Conservation (phyloP, 495 filamentous ascomycete species). For the Neurospora sp. region DNA sequence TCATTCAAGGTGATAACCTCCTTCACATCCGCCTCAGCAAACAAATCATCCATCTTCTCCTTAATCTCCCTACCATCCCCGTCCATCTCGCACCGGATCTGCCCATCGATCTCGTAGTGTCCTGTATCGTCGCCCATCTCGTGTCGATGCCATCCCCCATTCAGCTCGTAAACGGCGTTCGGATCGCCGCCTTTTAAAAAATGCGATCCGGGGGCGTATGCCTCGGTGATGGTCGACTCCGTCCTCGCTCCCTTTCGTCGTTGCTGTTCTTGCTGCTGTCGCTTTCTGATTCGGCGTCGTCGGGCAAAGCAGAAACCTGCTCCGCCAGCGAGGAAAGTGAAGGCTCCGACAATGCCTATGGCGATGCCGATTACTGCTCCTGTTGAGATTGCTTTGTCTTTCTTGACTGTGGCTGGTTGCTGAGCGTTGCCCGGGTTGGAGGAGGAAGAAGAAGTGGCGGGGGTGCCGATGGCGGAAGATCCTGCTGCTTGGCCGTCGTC, state of each 20-base stretch:
- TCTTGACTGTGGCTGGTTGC: not conserved
- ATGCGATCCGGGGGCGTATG: not conserved
- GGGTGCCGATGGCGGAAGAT: constrained; percentile 3
- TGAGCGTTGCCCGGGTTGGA: not conserved
- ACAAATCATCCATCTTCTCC: not conserved
- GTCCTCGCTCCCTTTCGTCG: not conserved
- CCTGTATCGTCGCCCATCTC: constrained; percentile 14
- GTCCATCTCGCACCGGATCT: constrained; percentile 7
- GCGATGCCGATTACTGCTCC: constrained; percentile 4
- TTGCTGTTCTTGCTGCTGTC: not conserved
- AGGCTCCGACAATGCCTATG: constrained; percentile 4
- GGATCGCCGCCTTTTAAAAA: not conserved
- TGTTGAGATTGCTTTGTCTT: not conserved
- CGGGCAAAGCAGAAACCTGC: constrained; percentile 6
- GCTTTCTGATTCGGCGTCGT: not conserved
- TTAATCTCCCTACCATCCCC: not conserved
- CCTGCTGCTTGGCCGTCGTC: not conserved
- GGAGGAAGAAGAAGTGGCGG: not conserved
- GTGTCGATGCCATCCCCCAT: constrained; percentile 11
- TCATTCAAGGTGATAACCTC: not conserved
- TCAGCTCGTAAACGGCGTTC: constrained; percentile 14
- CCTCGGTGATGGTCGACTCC: not conserved
- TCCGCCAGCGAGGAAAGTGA: constrained; percentile 1
- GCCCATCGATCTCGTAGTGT: constrained; percentile 18
- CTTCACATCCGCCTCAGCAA: not conserved